Evolutionary conservation across 2,329 filamentous ascomycete species (phyloP).

Genomic region (Phialophora macrospora): DNA sequence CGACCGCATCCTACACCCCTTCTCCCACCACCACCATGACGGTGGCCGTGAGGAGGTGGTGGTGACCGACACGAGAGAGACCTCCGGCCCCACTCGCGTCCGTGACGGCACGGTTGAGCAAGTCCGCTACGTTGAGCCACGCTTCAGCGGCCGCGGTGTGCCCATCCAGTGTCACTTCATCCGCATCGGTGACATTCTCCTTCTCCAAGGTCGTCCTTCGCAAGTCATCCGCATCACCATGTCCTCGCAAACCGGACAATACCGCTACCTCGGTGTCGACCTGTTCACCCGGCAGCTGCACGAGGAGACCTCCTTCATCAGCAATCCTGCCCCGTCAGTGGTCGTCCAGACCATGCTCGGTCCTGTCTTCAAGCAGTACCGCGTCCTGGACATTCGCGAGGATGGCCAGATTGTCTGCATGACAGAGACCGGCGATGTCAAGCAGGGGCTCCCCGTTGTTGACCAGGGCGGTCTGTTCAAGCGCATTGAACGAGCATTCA

Average conservation of each 20-base stretch:
- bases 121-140: slow-evolving; percentile 58
- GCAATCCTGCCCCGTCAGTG: slow-evolving; percentile 93
- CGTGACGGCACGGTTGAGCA: slow-evolving; percentile 52
- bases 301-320: slow-evolving; percentile 97
- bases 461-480: slow-evolving; percentile 89
- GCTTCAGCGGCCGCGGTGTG: slow-evolving; percentile 55
- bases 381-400: slow-evolving; percentile 94
- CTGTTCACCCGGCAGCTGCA: slow-evolving; percentile 99
- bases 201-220: slow-evolving; percentile 98
- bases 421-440: slow-evolving; percentile 98
- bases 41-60: slow-evolving; percentile 48
- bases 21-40: slow-evolving; percentile 57
- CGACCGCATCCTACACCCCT: slow-evolving; percentile 68
- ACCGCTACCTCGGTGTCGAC: slow-evolving; percentile 99
- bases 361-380: slow-evolving; percentile 99
- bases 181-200: slow-evolving; percentile 96
- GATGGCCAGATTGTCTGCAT: slow-evolving; percentile 84
- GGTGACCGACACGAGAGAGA: slow-evolving; percentile 49
- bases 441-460: slow-evolving; percentile 92
- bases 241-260: slow-evolving; percentile 96
- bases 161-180: slow-evolving; percentile 99
- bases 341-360: slow-evolving; percentile 99
- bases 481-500: slow-evolving; percentile 82
- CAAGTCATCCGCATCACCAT: slow-evolving; percentile 99
- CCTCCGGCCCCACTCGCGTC: slow-evolving; percentile 53